phyloP scores from a whole-genome alignment of 1,139 yeast species.

The Zygosaccharomyces pseudobailii region DNA sequence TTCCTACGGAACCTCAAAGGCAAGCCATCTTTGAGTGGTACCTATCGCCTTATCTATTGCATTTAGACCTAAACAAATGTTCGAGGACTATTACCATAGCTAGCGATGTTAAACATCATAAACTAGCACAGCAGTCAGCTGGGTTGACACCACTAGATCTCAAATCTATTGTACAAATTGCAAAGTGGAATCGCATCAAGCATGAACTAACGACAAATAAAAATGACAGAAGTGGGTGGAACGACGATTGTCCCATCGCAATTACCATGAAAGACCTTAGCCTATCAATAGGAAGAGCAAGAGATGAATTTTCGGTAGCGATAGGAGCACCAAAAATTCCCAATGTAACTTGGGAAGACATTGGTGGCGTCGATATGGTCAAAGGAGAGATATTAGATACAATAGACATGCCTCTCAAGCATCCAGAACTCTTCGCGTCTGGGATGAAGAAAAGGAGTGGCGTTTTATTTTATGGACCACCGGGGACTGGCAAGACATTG shows the following conservation, averaged over 20 bases:
- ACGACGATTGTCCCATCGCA: constrained; percentile 41
- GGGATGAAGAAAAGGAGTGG: constrained; percentile 95
- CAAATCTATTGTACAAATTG: constrained; percentile 61
- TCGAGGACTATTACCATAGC: constrained; percentile 29
- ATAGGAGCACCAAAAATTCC: constrained; percentile 98
- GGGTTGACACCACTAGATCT: constrained; percentile 88
- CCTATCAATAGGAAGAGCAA: constrained; percentile 70
- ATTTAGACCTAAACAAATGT: constrained; percentile 3
- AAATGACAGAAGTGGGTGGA: constrained; percentile 30
- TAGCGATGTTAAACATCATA: constrained; percentile 52
- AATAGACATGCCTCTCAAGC: constrained; percentile 90
- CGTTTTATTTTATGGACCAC: constrained; percentile 92
- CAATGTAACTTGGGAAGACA: constrained; percentile 92
- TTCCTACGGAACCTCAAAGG: constrained; percentile 78
- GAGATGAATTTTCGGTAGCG: constrained; percentile 85
- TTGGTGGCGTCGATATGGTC: constrained; percentile 65
- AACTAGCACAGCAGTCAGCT: constrained; percentile 81
- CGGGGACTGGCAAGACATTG: constrained; percentile 95
- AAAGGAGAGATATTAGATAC: constrained; percentile 93
- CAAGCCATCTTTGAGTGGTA: constrained; percentile 51
- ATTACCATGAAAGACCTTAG: constrained; percentile 64
- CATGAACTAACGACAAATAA: constrained; percentile 20
- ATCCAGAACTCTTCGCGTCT: constrained; percentile 80
- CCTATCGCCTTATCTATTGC: constrained; percentile 32
- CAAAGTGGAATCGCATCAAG: constrained; percentile 54